These are phyloP conservation scores for Sonneratia alba DNA, from an alignment of 345 rosid species.

Conservation along the genomic window DNA sequence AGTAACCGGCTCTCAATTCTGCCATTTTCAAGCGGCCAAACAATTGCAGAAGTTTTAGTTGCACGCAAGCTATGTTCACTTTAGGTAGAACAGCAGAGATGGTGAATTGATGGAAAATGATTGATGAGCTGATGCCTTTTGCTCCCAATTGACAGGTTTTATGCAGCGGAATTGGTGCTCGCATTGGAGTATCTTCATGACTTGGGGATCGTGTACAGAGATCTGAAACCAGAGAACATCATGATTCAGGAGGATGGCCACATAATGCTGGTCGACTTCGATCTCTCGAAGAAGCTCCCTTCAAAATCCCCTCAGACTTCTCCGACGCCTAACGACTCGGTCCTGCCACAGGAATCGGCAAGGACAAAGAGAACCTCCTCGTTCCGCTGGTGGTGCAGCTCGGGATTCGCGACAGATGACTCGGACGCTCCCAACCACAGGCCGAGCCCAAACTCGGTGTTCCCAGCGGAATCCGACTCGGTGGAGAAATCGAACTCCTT, in stretches of 20 bases:
- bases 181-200: conserved; percentile 70
- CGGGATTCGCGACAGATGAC: conserved; percentile 33
- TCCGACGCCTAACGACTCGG: background rate
- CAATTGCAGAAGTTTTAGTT: background rate
- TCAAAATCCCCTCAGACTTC: conserved; percentile 20
- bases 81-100: too few relatives aligned
- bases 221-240: conserved; percentile 80
- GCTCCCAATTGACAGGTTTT: conserved; percentile 38
- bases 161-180: conserved; percentile 79
- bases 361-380: conserved; percentile 12
- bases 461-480: conserved; percentile 15
- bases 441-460: conserved; percentile 9
- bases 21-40: background rate
- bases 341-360: background rate
- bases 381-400: conserved; percentile 29
- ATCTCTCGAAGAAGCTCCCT: conserved; percentile 66
- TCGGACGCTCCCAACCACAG: conserved; percentile 5
- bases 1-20: background rate
- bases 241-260: conserved; percentile 83
- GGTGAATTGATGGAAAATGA: background rate
- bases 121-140: background rate
- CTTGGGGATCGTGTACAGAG: conserved; percentile 66
- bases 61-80: background rate
- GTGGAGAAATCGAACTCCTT: conserved; percentile 64
- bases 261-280: conserved; percentile 89